phyloP scores from a whole-genome alignment of 1,284 basidiomycete genomes.

The Leccinum pachyderme region DNA sequence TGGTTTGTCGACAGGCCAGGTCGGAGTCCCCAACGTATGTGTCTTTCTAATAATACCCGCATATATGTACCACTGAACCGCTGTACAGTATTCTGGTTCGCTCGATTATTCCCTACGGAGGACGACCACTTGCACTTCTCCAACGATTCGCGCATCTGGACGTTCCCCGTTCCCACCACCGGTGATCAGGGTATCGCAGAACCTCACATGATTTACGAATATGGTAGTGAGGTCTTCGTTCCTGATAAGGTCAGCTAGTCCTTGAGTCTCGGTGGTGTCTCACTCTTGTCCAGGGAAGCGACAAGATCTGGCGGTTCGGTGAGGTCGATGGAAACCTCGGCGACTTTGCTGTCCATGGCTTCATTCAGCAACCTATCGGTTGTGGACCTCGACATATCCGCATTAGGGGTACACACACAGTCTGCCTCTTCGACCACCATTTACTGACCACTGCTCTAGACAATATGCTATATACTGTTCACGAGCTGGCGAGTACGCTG shows the following conservation, averaged over 20 bases:
- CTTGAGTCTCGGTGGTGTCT: background rate
- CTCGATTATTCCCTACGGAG: slow-evolving; percentile 49
- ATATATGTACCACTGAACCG: background rate
- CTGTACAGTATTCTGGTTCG: slow-evolving; percentile 57
- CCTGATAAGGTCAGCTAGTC: slow-evolving; percentile 55
- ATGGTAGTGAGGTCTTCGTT: slow-evolving; percentile 53
- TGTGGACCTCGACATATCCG: slow-evolving; percentile 50
- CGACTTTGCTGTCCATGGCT: slow-evolving; percentile 54
- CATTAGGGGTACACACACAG: slow-evolving; percentile 12
- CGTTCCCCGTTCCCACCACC: slow-evolving; percentile 46
- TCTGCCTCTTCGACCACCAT: background rate
- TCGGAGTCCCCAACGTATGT: slow-evolving; percentile 58
- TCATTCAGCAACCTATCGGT: slow-evolving; percentile 58
- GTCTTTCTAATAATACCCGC: background rate
- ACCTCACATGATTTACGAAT: slow-evolving; percentile 62
- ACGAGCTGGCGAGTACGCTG: slow-evolving; percentile 64
- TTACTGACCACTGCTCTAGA: slow-evolving; percentile 37
- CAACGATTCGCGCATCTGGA: slow-evolving; percentile 42
- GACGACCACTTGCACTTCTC: slow-evolving; percentile 42
- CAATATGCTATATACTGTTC: slow-evolving; percentile 56
- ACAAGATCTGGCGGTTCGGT: slow-evolving; percentile 63
- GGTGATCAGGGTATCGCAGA: slow-evolving; percentile 43
- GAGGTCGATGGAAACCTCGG: slow-evolving; percentile 37
- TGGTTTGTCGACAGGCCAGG: slow-evolving; percentile 52
- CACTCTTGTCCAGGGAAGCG: slow-evolving; percentile 46